Evolutionary conservation across 2,329 filamentous ascomycete genomes (phyloP).

Genomic region (Talaromyces sp.): DNA sequence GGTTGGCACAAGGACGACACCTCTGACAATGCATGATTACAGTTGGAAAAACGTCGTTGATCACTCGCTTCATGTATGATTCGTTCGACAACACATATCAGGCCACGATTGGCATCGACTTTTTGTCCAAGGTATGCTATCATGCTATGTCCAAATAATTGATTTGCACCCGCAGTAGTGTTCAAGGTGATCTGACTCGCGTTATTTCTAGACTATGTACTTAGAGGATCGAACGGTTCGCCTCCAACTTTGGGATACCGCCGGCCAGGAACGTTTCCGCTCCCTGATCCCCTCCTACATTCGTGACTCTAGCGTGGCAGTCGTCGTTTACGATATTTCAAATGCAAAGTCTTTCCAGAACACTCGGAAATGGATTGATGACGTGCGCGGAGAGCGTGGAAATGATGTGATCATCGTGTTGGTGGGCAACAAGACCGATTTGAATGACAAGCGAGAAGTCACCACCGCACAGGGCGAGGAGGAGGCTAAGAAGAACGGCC

Average conservation of each 20-base stretch:
- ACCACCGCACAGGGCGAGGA: conserved; percentile 96
- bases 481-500: conserved; percentile 94
- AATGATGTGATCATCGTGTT: conserved; percentile 99
- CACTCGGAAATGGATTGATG: conserved; percentile 99
- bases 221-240: conserved; percentile 97
- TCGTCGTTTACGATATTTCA: conserved; percentile 98
- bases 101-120: conserved; percentile 98
- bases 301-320: conserved; percentile 94
- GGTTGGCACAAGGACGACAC: neutral
- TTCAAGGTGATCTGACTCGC: neutral
- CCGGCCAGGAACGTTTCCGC: conserved; percentile 95
- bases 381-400: conserved; percentile 92
- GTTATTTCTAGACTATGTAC: conserved; percentile 80
- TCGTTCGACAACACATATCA: conserved; percentile 99
- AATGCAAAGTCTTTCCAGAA: conserved; percentile 98
- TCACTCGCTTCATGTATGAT: conserved; percentile 99
- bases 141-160: conserved; percentile 6
- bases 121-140: conserved; percentile 82
- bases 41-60: conserved; percentile 99
- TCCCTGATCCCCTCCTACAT: conserved; percentile 98
- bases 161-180: neutral
- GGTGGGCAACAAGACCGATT: conserved; percentile 98
- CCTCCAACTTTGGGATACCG: conserved; percentile 97
- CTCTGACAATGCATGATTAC: conserved; percentile 25
- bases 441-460: conserved; percentile 97